Evolutionary conservation across 169 alveolate species (phyloP), one percentile per base, ranked within the genome.

Genomic region (Neospora caninum): DNA sequence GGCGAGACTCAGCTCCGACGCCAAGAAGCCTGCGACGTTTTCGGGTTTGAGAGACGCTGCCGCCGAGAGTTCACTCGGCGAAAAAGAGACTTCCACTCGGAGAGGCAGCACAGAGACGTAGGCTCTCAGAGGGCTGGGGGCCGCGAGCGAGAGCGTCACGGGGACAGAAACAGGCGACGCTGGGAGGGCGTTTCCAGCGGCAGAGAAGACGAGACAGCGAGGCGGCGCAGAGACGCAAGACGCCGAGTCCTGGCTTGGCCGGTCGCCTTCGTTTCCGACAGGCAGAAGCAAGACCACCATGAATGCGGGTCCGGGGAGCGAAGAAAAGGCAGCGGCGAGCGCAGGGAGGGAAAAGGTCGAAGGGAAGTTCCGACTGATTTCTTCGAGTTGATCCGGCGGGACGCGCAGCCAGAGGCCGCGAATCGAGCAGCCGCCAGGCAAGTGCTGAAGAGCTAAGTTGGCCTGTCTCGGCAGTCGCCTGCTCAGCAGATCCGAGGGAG

Each of bases 361-460:
- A 6, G 73, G 7, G 45, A 78, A 78, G 29, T 6, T 25, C 31
- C 4, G 43, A 10, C 22, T 16, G 29, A 29, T 13, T 43, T 78
- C 86, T 10, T 78, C 86, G n/a, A 78, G 27, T 9, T 36, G 9
- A 16, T 22, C 31, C 1, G 7, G 43, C 31, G 45, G 45, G 10
- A 78, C 86, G 7, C 86, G 86, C 49, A 78, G 45, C 86, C 86
- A 78, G 22, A 38, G 86, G 13, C 86, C 86, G 22, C n/a, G 39
- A 38, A 78, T 78, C 45, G 45, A 18, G 86, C 86, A 78, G 45
- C 86, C 86, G 39, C 86, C 86, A 38, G 86, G 86, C 86, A 78
- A 78, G 29, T 78, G 86, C 49, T n/a, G 49, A 9, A 36, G 39
- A 20, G 86, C 86, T 4, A 78, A 22, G 31, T 4, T 29, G 27